These are phyloP conservation scores for Russula abietina DNA, from an alignment of 768 basidiomycete species.

Conservation along the genomic window DNA sequence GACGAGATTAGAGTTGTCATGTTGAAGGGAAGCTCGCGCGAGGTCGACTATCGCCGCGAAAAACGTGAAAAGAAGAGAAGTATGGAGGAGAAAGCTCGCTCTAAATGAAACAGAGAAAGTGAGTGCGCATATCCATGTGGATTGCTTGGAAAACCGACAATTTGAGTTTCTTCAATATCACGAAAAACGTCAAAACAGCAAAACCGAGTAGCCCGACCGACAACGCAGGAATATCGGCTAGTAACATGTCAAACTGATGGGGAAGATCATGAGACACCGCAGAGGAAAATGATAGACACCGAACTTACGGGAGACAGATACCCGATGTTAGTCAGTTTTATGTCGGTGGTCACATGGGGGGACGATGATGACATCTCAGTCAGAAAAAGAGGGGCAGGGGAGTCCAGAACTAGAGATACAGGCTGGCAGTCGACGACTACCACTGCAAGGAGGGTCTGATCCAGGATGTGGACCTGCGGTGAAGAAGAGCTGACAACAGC, in stretches of 20 bases:
- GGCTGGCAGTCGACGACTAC: neutral
- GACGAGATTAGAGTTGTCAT: neutral
- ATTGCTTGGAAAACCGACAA: constrained; percentile 14
- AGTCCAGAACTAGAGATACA: constrained; percentile 1
- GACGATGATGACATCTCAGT: constrained; percentile 2
- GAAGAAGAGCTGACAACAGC: constrained; percentile 6
- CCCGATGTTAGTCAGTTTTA: neutral
- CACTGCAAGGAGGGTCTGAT: neutral
- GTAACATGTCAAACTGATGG: constrained; percentile 24
- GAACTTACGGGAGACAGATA: constrained; percentile 9
- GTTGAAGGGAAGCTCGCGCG: constrained; percentile 42
- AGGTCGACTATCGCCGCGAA: constrained; percentile 59
- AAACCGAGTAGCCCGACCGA: constrained; percentile 30
- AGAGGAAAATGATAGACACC: neutral
- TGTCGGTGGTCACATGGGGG: neutral
- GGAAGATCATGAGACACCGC: neutral
- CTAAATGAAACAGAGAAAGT: constrained; percentile 17
- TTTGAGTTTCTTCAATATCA: constrained; percentile 25
- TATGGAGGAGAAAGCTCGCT: constrained; percentile 46
- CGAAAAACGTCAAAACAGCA: constrained; percentile 29
- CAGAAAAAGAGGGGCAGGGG: neutral
- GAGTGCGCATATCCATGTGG: neutral
- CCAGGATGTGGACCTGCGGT: constrained; percentile 8
- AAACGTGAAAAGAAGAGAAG: constrained; percentile 55
- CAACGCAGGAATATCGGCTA: constrained; percentile 30